Percentiles rank a stretch among this genome's conserved stretches.
Conservation (phyloP, 2,329 filamentous ascomycete species). For the Diplocarpon rosae region DNA sequence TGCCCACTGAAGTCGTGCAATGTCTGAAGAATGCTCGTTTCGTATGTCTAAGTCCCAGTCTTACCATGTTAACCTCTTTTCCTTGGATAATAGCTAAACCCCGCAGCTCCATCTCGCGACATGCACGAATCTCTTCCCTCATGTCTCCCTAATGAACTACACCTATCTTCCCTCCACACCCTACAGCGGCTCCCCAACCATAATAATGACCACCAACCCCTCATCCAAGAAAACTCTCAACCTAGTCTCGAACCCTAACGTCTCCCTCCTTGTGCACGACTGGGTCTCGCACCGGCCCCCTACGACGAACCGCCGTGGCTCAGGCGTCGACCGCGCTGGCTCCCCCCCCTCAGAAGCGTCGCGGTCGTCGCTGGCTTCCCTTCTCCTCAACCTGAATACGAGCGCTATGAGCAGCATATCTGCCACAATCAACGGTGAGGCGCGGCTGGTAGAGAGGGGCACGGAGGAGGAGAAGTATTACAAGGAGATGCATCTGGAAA, state of each 20-base stretch:
- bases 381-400: slow-evolving; percentile 86
- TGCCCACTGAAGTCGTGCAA: slow-evolving; percentile 77
- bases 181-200: slow-evolving; percentile 61
- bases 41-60: slow-evolving; percentile 40
- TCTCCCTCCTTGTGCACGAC: slow-evolving; percentile 93
- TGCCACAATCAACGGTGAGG: slow-evolving; percentile 86
- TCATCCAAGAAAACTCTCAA: slow-evolving; percentile 73
- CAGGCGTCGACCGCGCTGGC: slow-evolving; percentile 49
- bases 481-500: slow-evolving; percentile 72
- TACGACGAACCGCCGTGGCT: slow-evolving; percentile 45
- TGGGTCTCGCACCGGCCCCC: slow-evolving; percentile 92
- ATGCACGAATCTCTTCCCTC: slow-evolving; percentile 69
- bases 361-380: slow-evolving; percentile 66
- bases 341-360: slow-evolving; percentile 48
- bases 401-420: slow-evolving; percentile 79
- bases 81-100: slow-evolving; percentile 6
- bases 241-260: slow-evolving; percentile 70
- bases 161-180: slow-evolving; percentile 81
- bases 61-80: neutral
- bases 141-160: slow-evolving; percentile 98
- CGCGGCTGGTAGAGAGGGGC: slow-evolving; percentile 58
- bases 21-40: slow-evolving; percentile 93
- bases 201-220: slow-evolving; percentile 86
- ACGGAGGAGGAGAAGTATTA: slow-evolving; percentile 80
- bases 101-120: slow-evolving; percentile 86